Evolutionary conservation across 805 yeast genomes (phyloP).

Genomic region (Candida sithepensis): DNA sequence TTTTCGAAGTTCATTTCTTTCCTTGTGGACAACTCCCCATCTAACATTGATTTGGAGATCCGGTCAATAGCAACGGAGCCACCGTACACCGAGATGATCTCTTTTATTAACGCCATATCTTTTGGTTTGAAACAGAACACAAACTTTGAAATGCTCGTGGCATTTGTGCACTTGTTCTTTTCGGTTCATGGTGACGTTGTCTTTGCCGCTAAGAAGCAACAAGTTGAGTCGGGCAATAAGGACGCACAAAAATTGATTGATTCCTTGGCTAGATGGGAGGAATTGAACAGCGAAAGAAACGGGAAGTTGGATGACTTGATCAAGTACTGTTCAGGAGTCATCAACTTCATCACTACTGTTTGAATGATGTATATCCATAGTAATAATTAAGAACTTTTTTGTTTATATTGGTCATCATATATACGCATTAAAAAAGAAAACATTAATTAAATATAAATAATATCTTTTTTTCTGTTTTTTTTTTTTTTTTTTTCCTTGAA

Average conservation of each 20-base stretch:
- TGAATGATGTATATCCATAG: not conserved
- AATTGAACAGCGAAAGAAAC: slow-evolving; percentile 36
- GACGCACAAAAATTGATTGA: slow-evolving; percentile 29
- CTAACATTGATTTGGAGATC: slow-evolving; percentile 80
- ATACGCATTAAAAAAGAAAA: too few species aligned
- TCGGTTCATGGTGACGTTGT: slow-evolving; percentile 82
- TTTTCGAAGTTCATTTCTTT: slow-evolving; percentile 49
- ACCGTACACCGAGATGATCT: slow-evolving; percentile 62
- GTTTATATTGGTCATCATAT: too few species aligned
- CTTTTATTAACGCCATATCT: slow-evolving; percentile 65
- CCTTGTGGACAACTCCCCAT: slow-evolving; percentile 64
- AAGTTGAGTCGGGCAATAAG: slow-evolving; percentile 22
- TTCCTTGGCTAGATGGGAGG: slow-evolving; percentile 48
- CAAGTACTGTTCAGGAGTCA: slow-evolving; percentile 79
- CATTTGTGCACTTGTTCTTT: slow-evolving; percentile 70
- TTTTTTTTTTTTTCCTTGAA: too few species aligned
- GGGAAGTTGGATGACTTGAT: slow-evolving; percentile 60
- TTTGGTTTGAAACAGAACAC: slow-evolving; percentile 51
- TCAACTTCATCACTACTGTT: slow-evolving; percentile 52
- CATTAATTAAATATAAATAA: not conserved
- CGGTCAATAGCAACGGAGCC: slow-evolving; percentile 67
- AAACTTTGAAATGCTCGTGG: slow-evolving; percentile 77
- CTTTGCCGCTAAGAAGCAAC: slow-evolving; percentile 19
- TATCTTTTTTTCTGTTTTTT: not conserved
- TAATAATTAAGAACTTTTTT: not conserved